A percentile compares a stretch with the other conserved stretches of the same genome.
Evolutionary conservation across 805 yeast species (phyloP).

Genomic region (Debaryomyces castellii): DNA sequence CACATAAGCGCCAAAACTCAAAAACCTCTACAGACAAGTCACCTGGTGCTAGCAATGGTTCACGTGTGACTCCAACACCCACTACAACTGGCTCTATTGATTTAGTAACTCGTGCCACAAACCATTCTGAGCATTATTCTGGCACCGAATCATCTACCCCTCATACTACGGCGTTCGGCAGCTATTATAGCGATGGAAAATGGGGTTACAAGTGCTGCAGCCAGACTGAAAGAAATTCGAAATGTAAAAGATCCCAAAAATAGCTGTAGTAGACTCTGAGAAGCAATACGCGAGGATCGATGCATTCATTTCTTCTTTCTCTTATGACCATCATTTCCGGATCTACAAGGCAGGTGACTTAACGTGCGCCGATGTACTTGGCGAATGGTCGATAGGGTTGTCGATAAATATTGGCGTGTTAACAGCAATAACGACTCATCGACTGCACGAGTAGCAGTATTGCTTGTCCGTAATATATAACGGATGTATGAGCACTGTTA

Average conservation of each 20-base stretch:
- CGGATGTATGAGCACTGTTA: neutral
- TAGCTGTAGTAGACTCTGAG: too few species aligned
- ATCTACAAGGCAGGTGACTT: conserved; percentile 6
- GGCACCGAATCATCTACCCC: neutral
- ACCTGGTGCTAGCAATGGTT: neutral
- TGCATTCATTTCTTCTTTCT: too few species aligned
- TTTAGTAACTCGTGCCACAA: neutral
- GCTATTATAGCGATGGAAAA: conserved; percentile 17
- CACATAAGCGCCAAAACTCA: neutral
- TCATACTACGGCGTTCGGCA: conserved; percentile 13
- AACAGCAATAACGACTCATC: too few species aligned
- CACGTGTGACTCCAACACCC: neutral
- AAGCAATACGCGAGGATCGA: neutral
- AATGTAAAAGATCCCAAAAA: neutral
- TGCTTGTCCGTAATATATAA: too few species aligned
- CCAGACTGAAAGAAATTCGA: conserved; percentile 6
- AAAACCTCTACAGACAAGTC: neutral
- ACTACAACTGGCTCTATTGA: neutral
- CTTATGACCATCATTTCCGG: neutral
- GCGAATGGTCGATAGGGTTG: neutral
- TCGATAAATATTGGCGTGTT: neutral
- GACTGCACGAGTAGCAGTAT: neutral
- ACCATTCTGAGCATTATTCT: neutral
- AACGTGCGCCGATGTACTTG: neutral
- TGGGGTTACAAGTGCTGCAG: conserved; percentile 24